Base-by-base conservation (phyloP, 768 basidiomycete species). In the Pleurotus tuoliensis region DNA sequence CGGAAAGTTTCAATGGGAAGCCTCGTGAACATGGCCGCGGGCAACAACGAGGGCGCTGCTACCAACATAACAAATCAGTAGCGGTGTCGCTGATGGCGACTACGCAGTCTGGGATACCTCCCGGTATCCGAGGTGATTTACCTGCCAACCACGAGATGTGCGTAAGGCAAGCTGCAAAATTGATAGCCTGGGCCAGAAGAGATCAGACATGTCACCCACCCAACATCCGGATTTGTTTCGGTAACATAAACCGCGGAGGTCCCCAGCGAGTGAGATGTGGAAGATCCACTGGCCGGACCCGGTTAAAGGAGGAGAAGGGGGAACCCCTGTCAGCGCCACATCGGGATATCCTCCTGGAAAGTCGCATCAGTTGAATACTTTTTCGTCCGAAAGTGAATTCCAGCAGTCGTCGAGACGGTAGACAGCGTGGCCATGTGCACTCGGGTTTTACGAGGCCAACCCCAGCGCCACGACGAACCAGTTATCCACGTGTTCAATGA, bases 191-290 rank as follows among this genome's bases (percentile, higher is more conserved):
- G 49, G 49, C 30, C 34, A 51, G 24, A 51, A 30, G 47, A 25
- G 20, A 48, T 44, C 41, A 44, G 20, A 12, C 20, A 51, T 51
- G 49, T 18, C 49, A 51, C 41, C 51, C 51, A 53, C 51, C 41
- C 51, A 41, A n/a, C 16, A 41, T 53, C 51, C 51, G 49, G 49
- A 51, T n/a, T 25, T 51, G 49, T 51, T 34, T 51, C 49, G 51
- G 51, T 53, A 40, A 53, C 37, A 41, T 25, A 39, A 40, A 41
- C 51, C 51, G 51, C 51, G 51, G 51, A 39, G 49, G 49, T 30
- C 16, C n/a, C 27, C 24, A 51, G 22, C 16, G 16, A 41, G 11
- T 41, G 51, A 15, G 51, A n/a, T 40, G 34, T 53, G 38, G 39
- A n/a, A 22, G 51, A 11, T 40, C 24, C 25, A 39, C 41, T 39